Conservation (phyloP, 2,329 filamentous ascomycete genomes). For the Sporothrix sp. region DNA sequence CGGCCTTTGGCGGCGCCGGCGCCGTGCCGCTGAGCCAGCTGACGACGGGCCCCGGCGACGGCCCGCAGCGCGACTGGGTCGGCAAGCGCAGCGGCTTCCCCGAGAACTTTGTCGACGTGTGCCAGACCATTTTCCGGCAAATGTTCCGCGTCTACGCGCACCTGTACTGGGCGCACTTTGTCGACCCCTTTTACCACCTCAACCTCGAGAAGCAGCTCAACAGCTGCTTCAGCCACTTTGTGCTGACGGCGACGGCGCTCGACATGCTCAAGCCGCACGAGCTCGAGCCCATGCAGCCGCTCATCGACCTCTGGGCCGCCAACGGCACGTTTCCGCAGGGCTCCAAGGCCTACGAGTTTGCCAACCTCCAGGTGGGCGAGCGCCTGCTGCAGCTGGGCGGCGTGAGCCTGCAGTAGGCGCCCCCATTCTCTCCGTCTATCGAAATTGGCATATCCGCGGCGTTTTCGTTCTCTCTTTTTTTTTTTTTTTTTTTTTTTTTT, state of each 20-base stretch:
- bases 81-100: constrained; percentile 92
- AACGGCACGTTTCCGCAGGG: constrained; percentile 79
- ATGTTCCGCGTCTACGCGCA: constrained; percentile 99
- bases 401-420: neutral
- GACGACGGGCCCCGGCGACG: neutral
- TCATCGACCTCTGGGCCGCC: constrained; percentile 85
- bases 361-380: constrained; percentile 52
- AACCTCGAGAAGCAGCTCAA: constrained; percentile 74
- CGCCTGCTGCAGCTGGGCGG: constrained; percentile 38
- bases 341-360: constrained; percentile 56
- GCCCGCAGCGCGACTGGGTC: constrained; percentile 47
- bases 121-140: constrained; percentile 89
- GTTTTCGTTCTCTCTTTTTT: neutral
- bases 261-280: constrained; percentile 82
- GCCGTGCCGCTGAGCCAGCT: neutral
- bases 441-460: constrained; percentile 1
- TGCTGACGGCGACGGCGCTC: constrained; percentile 68
- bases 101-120: constrained; percentile 76
- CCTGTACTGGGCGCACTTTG: constrained; percentile 93
- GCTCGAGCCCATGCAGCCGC: constrained; percentile 88
- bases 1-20: constrained; percentile 22
- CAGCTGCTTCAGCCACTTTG: constrained; percentile 79
- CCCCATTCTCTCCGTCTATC: neutral
- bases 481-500: neutral
- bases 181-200: constrained; percentile 73